These are phyloP conservation scores for Pyrenophora teres DNA, from an alignment of 2,329 filamentous ascomycete species.

Conservation along the genomic window DNA sequence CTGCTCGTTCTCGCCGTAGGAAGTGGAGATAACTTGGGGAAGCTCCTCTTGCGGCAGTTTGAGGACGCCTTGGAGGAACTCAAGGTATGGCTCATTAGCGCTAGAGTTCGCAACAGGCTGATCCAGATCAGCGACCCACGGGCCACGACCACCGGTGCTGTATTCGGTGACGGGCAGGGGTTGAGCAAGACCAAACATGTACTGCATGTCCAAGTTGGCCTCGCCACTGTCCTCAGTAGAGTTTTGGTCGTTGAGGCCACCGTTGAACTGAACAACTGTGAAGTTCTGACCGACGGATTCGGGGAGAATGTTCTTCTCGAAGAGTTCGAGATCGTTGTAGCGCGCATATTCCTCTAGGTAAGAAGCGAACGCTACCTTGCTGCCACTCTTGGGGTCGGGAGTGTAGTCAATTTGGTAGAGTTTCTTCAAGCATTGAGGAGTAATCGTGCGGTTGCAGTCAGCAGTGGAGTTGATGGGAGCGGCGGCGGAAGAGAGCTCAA, in stretches of 20 bases:
- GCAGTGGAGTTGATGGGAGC: slow-evolving; percentile 21
- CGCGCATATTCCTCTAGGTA: slow-evolving; percentile 59
- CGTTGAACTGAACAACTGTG: slow-evolving; percentile 41
- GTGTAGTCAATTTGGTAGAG: slow-evolving; percentile 58
- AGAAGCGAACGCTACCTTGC: slow-evolving; percentile 56
- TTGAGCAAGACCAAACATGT: slow-evolving; percentile 59
- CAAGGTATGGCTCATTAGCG: slow-evolving; percentile 70
- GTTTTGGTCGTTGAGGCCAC: slow-evolving; percentile 30
- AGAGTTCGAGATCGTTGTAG: slow-evolving; percentile 52
- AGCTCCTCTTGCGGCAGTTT: slow-evolving; percentile 56
- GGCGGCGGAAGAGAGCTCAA: slow-evolving; percentile 18
- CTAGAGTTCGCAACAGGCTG: slow-evolving; percentile 48
- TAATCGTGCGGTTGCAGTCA: slow-evolving; percentile 41
- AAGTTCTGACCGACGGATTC: slow-evolving; percentile 51
- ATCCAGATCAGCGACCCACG: slow-evolving; percentile 56
- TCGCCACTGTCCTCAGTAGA: slow-evolving; percentile 49
- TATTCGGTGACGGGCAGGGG: slow-evolving; percentile 62
- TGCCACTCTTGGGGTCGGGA: slow-evolving; percentile 52
- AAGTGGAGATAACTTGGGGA: slow-evolving; percentile 66
- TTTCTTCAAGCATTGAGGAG: slow-evolving; percentile 55
- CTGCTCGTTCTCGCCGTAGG: slow-evolving; percentile 71
- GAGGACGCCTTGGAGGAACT: slow-evolving; percentile 63
- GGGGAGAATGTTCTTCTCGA: slow-evolving; percentile 47
- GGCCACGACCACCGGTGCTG: slow-evolving; percentile 62
- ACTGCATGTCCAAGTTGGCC: slow-evolving; percentile 67